Evolutionary conservation across 495 filamentous ascomycete species (phyloP).

Genomic region (Aspergillus taichungensis): DNA sequence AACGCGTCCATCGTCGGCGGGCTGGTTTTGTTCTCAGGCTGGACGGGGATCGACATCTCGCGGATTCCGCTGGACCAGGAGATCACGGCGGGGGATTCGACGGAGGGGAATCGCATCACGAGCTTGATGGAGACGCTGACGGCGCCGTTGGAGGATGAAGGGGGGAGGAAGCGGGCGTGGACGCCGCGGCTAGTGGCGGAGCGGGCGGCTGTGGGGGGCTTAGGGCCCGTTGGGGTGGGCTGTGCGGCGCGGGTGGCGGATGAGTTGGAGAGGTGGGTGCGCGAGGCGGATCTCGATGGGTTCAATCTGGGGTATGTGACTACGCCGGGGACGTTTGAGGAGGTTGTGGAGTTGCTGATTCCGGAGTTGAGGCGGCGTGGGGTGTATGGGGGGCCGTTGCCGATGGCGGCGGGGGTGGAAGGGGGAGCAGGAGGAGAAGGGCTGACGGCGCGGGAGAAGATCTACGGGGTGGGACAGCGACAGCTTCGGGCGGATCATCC

Average conservation of each 20-base stretch:
- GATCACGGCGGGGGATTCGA: slow-evolving; percentile 40
- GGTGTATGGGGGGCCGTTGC: slow-evolving; percentile 35
- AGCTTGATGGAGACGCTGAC: slow-evolving; percentile 44
- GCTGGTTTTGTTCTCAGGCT: slow-evolving; percentile 50
- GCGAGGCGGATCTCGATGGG: slow-evolving; percentile 52
- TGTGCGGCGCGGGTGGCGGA: slow-evolving; percentile 47
- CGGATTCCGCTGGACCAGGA: slow-evolving; percentile 48
- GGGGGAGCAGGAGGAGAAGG: slow-evolving; percentile 32
- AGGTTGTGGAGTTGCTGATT: slow-evolving; percentile 51
- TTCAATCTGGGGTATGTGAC: slow-evolving; percentile 49
- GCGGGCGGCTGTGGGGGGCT: slow-evolving; percentile 49
- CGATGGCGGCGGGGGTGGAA: too few species aligned
- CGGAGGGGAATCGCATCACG: slow-evolving; percentile 44
- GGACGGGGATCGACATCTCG: slow-evolving; percentile 56
- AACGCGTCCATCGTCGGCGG: slow-evolving; percentile 48
- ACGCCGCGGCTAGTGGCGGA: slow-evolving; percentile 45
- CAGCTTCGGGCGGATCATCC: slow-evolving; percentile 44
- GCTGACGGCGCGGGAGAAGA: slow-evolving; percentile 50
- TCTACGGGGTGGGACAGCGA: slow-evolving; percentile 49
- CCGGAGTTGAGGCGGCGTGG: slow-evolving; percentile 50
- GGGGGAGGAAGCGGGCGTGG: slow-evolving; percentile 28
- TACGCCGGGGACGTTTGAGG: slow-evolving; percentile 53
- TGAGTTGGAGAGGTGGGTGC: slow-evolving; percentile 49
- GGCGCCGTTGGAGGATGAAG: slow-evolving; percentile 33
- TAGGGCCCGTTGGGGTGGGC: slow-evolving; percentile 44